phyloP scores from a whole-genome alignment of 257 asterid genomes.

The Solanum pimpinellifolium region DNA sequence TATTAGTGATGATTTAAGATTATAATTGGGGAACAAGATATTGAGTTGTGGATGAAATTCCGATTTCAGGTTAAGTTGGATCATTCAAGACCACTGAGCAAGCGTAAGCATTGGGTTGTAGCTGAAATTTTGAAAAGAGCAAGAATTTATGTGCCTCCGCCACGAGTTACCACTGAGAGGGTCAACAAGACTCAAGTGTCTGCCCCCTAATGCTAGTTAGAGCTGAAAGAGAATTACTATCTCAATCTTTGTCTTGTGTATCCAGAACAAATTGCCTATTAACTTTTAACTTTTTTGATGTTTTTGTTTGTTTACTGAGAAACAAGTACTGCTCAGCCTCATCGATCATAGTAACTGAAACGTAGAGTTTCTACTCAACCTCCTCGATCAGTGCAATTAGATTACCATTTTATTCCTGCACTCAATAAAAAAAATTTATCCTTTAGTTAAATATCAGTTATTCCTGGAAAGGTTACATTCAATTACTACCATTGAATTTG shows the following conservation, averaged over 20 bases:
- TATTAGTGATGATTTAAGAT: too few species aligned
- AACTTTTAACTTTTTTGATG: background rate
- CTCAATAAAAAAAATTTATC: too few species aligned
- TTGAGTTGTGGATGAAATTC: background rate
- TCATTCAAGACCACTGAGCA: slow-evolving; percentile 85
- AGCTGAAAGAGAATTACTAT: background rate
- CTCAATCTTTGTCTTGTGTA: background rate
- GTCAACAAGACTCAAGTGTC: slow-evolving; percentile 7
- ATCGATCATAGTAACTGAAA: too few species aligned
- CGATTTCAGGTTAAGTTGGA: slow-evolving; percentile 62
- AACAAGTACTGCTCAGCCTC: background rate
- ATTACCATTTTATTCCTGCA: too few species aligned
- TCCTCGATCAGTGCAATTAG: too few species aligned
- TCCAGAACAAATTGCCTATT: background rate
- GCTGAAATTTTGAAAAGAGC: slow-evolving; percentile 78
- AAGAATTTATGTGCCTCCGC: slow-evolving; percentile 46
- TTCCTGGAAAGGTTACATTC: too few species aligned
- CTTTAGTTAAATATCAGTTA: too few species aligned
- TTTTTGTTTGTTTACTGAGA: background rate
- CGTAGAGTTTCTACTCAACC: too few species aligned
- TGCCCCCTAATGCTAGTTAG: slow-evolving; percentile 6
- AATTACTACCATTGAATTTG: too few species aligned
- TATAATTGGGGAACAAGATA: background rate
- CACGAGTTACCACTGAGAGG: background rate
- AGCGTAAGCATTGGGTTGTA: slow-evolving; percentile 63